A percentile compares a stretch with the other conserved stretches of the same genome.
Evolutionary conservation across 495 filamentous ascomycete genomes (phyloP).

Genomic region (Penicillium goetzii): DNA sequence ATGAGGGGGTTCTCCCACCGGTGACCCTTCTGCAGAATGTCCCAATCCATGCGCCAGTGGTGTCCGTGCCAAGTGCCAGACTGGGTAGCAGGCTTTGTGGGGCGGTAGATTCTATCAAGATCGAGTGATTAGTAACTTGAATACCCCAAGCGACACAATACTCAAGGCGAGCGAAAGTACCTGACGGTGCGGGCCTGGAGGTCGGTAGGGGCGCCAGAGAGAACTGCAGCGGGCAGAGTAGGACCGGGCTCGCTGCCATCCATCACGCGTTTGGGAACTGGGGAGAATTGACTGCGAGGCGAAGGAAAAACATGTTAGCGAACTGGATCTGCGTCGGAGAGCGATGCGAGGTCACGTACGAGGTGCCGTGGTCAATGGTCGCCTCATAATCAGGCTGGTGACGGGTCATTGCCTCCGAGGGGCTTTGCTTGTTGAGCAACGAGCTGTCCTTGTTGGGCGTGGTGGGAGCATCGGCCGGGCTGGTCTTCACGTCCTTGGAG

Average conservation of each 20-base stretch:
- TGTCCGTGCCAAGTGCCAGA: constrained; percentile 81
- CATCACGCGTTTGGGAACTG: constrained; percentile 84
- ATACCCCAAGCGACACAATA: background rate
- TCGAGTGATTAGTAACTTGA: constrained; percentile 26
- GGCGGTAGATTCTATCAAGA: constrained; percentile 76
- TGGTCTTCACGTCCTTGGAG: constrained; percentile 40
- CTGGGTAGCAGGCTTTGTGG: constrained; percentile 89
- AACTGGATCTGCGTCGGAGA: constrained; percentile 11
- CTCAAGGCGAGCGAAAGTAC: constrained; percentile 51
- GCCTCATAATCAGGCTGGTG: constrained; percentile 82
- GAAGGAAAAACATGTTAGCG: constrained; percentile 28
- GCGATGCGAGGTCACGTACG: constrained; percentile 56
- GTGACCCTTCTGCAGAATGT: constrained; percentile 82
- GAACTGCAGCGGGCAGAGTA: constrained; percentile 74
- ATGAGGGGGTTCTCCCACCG: constrained; percentile 98
- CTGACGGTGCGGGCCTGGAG: constrained; percentile 91
- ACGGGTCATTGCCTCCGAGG: constrained; percentile 54
- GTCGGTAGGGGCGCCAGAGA: constrained; percentile 92
- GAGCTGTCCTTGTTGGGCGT: constrained; percentile 42
- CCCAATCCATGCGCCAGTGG: constrained; percentile 99
- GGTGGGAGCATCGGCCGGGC: constrained; percentile 46
- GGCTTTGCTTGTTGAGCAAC: constrained; percentile 57
- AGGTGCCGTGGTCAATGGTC: constrained; percentile 77
- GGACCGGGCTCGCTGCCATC: constrained; percentile 85
- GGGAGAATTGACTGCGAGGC: constrained; percentile 74